Percentiles rank a stretch among this genome's conserved stretches.
Conservation (phyloP, 1,139 yeast species). For the Scheffersomyces lignicola region DNA sequence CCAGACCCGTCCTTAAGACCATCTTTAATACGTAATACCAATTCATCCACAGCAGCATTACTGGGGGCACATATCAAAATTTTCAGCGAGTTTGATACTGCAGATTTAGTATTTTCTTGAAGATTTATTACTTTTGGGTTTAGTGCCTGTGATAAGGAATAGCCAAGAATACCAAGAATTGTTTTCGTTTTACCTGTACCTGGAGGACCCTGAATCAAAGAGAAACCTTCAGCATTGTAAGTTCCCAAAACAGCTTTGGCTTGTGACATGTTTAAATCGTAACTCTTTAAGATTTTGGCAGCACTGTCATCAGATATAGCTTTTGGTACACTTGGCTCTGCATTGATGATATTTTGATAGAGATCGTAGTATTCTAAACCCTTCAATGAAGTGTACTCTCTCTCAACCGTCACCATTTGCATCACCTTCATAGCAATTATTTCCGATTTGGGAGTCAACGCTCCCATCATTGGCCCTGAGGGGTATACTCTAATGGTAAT, state of each 20-base stretch:
- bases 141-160: slow-evolving; percentile 46
- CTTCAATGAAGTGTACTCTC: slow-evolving; percentile 83
- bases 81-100: slow-evolving; percentile 24
- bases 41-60: slow-evolving; percentile 98
- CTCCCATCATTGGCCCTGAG: slow-evolving; percentile 48
- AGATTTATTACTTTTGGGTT: slow-evolving; percentile 31
- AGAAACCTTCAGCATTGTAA: slow-evolving; percentile 68
- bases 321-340: slow-evolving; percentile 53
- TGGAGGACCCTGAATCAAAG: slow-evolving; percentile 95
- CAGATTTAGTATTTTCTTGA: slow-evolving; percentile 7
- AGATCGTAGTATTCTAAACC: slow-evolving; percentile 84
- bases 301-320: slow-evolving; percentile 37
- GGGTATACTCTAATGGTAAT: slow-evolving; percentile 69
- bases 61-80: slow-evolving; percentile 96
- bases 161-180: slow-evolving; percentile 86
- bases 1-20: slow-evolving; percentile 70
- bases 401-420: slow-evolving; percentile 89
- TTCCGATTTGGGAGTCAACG: slow-evolving; percentile 62
- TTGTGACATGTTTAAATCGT: slow-evolving; percentile 80
- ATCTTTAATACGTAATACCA: slow-evolving; percentile 77
- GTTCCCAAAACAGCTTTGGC: slow-evolving; percentile 86
- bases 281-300: slow-evolving; percentile 40
- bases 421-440: slow-evolving; percentile 70
- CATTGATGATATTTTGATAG: slow-evolving; percentile 60
- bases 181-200: slow-evolving; percentile 99